These are phyloP conservation scores for Pythium rhizo-oryzae DNA, from an alignment of 352 stramenopile genomes.

Conservation along the genomic window DNA sequence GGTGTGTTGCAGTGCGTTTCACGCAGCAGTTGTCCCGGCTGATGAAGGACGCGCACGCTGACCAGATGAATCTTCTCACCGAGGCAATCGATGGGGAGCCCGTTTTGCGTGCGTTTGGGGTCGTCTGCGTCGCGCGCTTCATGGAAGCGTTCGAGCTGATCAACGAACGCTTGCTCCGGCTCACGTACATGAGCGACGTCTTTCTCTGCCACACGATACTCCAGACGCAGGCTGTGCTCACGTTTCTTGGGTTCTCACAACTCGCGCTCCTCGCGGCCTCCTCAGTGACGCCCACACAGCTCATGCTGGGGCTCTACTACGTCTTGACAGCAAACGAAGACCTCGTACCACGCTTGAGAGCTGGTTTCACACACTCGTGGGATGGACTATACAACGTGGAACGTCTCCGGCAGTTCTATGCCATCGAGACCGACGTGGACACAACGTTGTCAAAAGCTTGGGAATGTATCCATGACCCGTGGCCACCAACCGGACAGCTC, in stretches of 20 bases:
- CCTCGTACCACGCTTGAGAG: neutral
- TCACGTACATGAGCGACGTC: neutral
- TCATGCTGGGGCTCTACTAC: slow-evolving; percentile 1
- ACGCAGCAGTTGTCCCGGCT: neutral
- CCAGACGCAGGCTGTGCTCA: neutral
- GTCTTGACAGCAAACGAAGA: slow-evolving; percentile 6
- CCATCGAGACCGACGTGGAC: too few species aligned
- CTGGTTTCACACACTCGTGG: neutral
- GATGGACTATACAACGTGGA: neutral
- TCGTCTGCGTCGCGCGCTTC: neutral
- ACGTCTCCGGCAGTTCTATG: neutral
- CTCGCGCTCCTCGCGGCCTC: neutral
- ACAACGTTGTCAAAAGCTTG: neutral
- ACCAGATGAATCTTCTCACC: too few species aligned
- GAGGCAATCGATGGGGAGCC: neutral
- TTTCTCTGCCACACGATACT: neutral
- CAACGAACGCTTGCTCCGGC: too few species aligned
- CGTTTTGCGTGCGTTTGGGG: slow-evolving; percentile 1
- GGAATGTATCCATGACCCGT: too few species aligned
- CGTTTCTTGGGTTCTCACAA: neutral
- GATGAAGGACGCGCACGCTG: too few species aligned
- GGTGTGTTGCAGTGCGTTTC: neutral
- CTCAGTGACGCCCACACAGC: neutral
- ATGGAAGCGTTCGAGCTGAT: neutral
- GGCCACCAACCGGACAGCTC: too few species aligned